Evolutionary conservation across 2,329 filamentous ascomycete species (phyloP), one percentile per base, ranked within the genome.

Genomic region (Cercospora sp.): DNA sequence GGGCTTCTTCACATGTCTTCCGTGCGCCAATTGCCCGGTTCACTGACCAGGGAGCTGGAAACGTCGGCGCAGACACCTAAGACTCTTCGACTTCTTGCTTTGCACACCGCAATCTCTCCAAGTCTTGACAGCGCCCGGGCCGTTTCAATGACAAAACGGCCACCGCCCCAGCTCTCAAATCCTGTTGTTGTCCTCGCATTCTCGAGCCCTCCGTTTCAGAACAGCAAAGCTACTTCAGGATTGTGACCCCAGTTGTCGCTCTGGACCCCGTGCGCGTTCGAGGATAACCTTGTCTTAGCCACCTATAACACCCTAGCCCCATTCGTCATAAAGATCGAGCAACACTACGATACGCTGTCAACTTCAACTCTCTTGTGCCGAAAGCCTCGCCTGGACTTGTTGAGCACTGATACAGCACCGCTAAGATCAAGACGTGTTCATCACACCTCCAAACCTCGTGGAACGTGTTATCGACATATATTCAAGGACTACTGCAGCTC

Each of bases 231-330:
- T 31, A 18, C 55, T 58, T 31, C 16, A 18, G 7, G 16, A 58
- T 31, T 3, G 28, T 20, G 55, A 58, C 55, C 26, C 53, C 16
- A 31, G 26, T 18, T 58, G 45, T 51, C 45, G 26, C 55, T 33
- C 55, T 31, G 55, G 28, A 58, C 55, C 31, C 55, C 55, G 28
- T 58, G 28, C 55, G 9, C 55, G 55, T 58, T 58, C 55, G 55
- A 58, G 55, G 55, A 31, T 36, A 58, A 31, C 55, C 55, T 36
- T 58, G 55, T 33, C 31, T 31, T 36, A 58, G 55, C 28, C 55
- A 20, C 55, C 55, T 33, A 58, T 58, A 58, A 58, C 55, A 58
- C 55, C 20, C 55, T 58, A 23, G 55, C 31, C 55, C 55, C 6
- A 33, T 31, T 36, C 55, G 18, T 58, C 28, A 20, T 36, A 31